Evolutionary conservation across 2,329 filamentous ascomycete species (phyloP).

Genomic region (Penicillium oxalicum): DNA sequence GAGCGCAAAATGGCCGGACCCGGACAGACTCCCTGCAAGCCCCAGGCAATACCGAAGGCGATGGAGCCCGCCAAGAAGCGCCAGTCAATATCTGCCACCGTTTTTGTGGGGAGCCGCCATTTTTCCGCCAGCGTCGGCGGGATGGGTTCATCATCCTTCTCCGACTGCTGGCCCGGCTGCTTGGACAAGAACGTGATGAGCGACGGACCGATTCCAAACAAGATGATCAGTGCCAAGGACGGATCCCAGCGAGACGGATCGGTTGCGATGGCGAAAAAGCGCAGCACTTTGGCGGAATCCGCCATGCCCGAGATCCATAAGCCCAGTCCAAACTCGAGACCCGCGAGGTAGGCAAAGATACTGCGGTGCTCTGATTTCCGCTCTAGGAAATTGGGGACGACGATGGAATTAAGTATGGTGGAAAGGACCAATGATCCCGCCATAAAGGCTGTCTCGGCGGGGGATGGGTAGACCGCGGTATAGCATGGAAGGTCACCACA

Average conservation of each 20-base stretch:
- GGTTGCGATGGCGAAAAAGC: conserved; percentile 45
- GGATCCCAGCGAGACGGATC: conserved; percentile 46
- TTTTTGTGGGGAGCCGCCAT: conserved; percentile 43
- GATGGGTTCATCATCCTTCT: conserved; percentile 17
- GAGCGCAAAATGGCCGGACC: conserved; percentile 46
- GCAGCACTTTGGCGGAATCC: conserved; percentile 44
- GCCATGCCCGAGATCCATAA: conserved; percentile 50
- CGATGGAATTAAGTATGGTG: conserved; percentile 28
- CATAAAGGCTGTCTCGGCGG: conserved; percentile 31
- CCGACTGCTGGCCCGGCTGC: conserved; percentile 24
- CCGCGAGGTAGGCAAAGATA: conserved; percentile 41
- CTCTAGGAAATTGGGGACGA: conserved; percentile 27
- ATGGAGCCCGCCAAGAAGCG: conserved; percentile 44
- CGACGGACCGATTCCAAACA: conserved; percentile 47
- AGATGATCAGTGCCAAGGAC: conserved; percentile 44
- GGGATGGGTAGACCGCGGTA: conserved; percentile 40
- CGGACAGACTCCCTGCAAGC: conserved; percentile 47
- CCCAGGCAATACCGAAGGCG: conserved; percentile 49
- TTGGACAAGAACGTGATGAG: conserved; percentile 30
- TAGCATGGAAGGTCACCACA: conserved; percentile 44
- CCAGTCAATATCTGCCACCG: conserved; percentile 44
- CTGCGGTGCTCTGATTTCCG: conserved; percentile 29
- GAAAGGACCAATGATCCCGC: conserved; percentile 26
- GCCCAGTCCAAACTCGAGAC: conserved; percentile 48
- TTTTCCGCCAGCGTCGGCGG: conserved; percentile 39